Percentiles rank a stretch among this genome's conserved stretches.
phyloP scores from a whole-genome alignment of 2,329 filamentous ascomycete species.

The Aspergillus sp. region DNA sequence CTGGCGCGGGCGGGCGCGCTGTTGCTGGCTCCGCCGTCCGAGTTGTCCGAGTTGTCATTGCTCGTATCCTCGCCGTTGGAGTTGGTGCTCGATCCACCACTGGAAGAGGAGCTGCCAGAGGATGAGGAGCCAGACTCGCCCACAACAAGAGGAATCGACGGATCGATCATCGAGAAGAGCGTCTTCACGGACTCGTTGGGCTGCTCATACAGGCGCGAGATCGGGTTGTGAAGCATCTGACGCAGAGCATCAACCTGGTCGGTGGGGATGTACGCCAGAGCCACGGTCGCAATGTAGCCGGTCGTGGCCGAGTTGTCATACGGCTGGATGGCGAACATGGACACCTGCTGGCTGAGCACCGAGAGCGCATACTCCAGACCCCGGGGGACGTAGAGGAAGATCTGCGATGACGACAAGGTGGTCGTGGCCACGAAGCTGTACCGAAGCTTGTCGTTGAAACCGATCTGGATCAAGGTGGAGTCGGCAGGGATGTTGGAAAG shows the following conservation, averaged over 20 bases:
- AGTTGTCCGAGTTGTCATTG: constrained; percentile 33
- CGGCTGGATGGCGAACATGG: constrained; percentile 70
- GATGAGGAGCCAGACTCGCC: constrained; percentile 46
- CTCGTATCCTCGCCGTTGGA: constrained; percentile 42
- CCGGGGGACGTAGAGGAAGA: constrained; percentile 73
- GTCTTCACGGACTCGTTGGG: constrained; percentile 63
- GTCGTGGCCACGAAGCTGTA: constrained; percentile 77
- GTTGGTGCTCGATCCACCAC: constrained; percentile 38
- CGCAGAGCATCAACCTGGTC: constrained; percentile 66
- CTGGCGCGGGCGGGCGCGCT: constrained; percentile 36
- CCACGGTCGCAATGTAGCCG: constrained; percentile 79
- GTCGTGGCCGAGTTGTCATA: constrained; percentile 65
- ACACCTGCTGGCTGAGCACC: constrained; percentile 48
- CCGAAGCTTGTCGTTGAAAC: constrained; percentile 76
- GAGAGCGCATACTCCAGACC: constrained; percentile 66
- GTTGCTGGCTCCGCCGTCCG: constrained; percentile 50
- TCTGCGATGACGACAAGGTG: constrained; percentile 72
- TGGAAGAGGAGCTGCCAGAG: constrained; percentile 42
- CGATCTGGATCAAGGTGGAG: constrained; percentile 74
- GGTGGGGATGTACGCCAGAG: constrained; percentile 71
- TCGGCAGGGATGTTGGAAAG: constrained; percentile 59
- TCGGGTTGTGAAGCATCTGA: constrained; percentile 67
- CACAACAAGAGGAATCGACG: constrained; percentile 68
- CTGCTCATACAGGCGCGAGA: constrained; percentile 73
- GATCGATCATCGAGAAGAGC: constrained; percentile 79